Base-by-base conservation (phyloP, 2,329 filamentous ascomycete species). In the Penicillium janthinellum region DNA sequence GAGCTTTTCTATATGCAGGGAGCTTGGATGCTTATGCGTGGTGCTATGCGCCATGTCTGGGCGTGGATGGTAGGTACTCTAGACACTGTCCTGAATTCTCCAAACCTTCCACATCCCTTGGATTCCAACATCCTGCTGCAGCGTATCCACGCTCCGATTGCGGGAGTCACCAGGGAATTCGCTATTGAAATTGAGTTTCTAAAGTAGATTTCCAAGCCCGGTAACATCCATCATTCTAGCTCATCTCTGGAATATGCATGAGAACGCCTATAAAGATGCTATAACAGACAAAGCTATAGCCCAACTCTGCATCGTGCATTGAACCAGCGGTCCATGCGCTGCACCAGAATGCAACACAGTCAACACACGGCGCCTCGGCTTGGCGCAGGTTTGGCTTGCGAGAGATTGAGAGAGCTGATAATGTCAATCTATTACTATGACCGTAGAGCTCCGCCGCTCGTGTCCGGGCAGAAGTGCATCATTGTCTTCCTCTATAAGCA, bases 1-100 rank as follows among this genome's bases (percentile, higher is more conserved):
- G 51, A 62, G 60, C 57, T 37, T 62, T 57, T 49, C 38, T 47
- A 37, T 47, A 22, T 61, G 59, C 59, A 59, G 48, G 55, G 20
- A 60, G 58, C 58, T 60, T 48, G 57, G 58, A 34, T 44, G 38
- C 14, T 41, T 10, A 38, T 54, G 51, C 51, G 37, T 52, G 7
- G 38, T n/a, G 25, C 37, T 42, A 22, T 25, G 51, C 51, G 44
- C 22, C 22, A 25, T 47, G 22, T 47, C 22, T 47, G 44, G 25
- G 22, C 22, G 44, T 31, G 7, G 41, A 28, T 31, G 44, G 22
- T 47, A 47, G 14, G 42, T 8, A 31, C 28, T 8, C 6, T 31
- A 8, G 28, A 31, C 28, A 7, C 28, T 31, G 5, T 8, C 5
- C 28, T 31, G 1, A 31, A 31, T 31, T 31, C 5, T 31, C 28